phyloP scores from a whole-genome alignment of 129 eudicot genomes.

The Oenanthe sinensis region DNA sequence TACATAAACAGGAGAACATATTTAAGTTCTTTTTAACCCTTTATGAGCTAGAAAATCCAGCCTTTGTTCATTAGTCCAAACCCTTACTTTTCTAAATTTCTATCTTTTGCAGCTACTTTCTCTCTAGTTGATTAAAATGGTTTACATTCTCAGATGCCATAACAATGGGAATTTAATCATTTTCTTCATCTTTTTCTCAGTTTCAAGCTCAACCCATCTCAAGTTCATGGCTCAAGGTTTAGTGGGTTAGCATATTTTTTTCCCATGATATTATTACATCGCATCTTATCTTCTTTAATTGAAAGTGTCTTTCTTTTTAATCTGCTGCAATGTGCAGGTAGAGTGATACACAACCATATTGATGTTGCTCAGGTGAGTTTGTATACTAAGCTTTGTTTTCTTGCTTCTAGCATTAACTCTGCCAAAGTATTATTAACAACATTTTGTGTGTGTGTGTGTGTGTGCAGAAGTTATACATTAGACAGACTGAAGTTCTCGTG shows the following conservation, averaged over 20 bases:
- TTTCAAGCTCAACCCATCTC: conserved; percentile 30
- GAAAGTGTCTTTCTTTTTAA: conserved; percentile 1
- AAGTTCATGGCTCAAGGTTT: conserved; percentile 48
- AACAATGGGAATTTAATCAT: conserved; percentile 16
- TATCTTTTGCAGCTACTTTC: neutral
- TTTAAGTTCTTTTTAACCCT: neutral
- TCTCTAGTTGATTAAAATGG: conserved; percentile 24
- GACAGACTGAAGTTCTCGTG: neutral
- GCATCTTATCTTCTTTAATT: neutral
- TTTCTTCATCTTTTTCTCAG: conserved; percentile 27
- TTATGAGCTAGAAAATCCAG: neutral
- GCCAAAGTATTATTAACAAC: neutral
- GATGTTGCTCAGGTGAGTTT: conserved; percentile 29
- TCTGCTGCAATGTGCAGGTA: conserved; percentile 30
- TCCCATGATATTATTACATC: neutral
- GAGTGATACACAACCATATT: conserved; percentile 27
- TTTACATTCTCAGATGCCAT: conserved; percentile 21
- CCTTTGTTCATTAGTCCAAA: conserved; percentile 1
- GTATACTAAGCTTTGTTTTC: neutral
- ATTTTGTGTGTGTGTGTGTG: neutral
- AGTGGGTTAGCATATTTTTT: conserved; percentile 9
- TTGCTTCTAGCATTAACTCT: neutral
- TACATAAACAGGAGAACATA: neutral
- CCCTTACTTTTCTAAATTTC: neutral
- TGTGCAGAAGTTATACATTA: neutral